Percentiles rank a stretch among this genome's conserved stretches.
Conservation (phyloP, 148 eudicot genomes). For the Silene latifolia region DNA sequence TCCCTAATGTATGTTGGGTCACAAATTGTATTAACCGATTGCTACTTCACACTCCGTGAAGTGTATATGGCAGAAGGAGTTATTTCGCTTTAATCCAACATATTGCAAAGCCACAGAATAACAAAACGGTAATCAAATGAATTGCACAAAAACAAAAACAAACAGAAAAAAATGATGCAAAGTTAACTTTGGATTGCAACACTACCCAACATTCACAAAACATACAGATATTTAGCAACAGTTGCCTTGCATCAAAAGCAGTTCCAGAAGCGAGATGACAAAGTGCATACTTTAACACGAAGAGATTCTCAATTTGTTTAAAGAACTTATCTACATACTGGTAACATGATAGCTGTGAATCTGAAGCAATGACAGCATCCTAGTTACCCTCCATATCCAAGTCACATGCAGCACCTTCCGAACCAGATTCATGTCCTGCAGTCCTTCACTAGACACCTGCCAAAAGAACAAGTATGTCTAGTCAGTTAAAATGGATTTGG, state of each 20-base stretch:
- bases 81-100: too few relatives aligned
- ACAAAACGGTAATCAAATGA: too few relatives aligned
- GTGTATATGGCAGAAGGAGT: too few relatives aligned
- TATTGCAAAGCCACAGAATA: too few relatives aligned
- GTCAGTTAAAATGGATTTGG: background rate
- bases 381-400: background rate
- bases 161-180: too few relatives aligned
- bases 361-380: background rate
- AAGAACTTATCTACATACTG: background rate
- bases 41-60: too few relatives aligned
- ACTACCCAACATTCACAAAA: background rate
- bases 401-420: background rate
- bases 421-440: background rate
- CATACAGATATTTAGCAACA: background rate
- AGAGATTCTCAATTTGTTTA: too few relatives aligned
- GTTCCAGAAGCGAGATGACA: background rate
- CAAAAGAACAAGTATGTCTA: background rate
- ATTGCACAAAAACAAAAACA: too few relatives aligned
- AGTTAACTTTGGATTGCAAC: background rate
- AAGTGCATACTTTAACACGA: too few relatives aligned
- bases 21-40: too few relatives aligned
- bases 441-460: background rate
- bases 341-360: background rate
- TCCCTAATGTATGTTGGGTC: too few relatives aligned
- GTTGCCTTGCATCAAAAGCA: conserved; percentile 6